These are phyloP conservation scores for Wickerhamomyces subpelliculosus DNA, from an alignment of 805 yeast genomes.

Conservation along the genomic window DNA sequence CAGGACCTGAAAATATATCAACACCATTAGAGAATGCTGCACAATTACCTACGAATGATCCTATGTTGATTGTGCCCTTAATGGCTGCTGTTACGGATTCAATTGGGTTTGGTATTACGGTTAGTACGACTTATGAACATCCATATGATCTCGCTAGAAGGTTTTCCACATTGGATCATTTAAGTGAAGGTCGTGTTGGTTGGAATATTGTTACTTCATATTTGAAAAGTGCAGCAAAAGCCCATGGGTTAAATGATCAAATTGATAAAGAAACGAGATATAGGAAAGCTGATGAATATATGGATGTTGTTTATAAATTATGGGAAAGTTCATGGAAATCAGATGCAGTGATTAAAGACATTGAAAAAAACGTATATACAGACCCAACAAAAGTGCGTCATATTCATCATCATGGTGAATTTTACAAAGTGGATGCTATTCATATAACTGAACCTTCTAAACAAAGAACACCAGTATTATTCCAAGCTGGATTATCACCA, in stretches of 20 bases:
- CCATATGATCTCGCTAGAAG: conserved; percentile 34
- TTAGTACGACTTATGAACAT: conserved; percentile 32
- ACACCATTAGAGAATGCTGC: conserved; percentile 18
- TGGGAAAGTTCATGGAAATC: conserved; percentile 31
- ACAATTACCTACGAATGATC: conserved; percentile 33
- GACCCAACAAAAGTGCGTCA: conserved; percentile 30
- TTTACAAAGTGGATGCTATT: conserved; percentile 35
- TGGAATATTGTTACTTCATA: conserved; percentile 38
- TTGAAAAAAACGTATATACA: conserved; percentile 20
- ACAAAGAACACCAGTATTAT: conserved; percentile 36
- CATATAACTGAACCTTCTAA: conserved; percentile 35
- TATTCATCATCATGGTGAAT: conserved; percentile 33
- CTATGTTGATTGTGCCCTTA: conserved; percentile 30
- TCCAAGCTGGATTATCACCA: conserved; percentile 39
- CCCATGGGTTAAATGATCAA: conserved; percentile 27
- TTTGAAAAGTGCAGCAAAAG: conserved; percentile 31
- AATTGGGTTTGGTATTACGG: conserved; percentile 32
- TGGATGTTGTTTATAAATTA: conserved; percentile 29
- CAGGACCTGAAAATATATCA: conserved; percentile 16
- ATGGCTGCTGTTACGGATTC: conserved; percentile 34
- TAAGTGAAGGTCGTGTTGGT: conserved; percentile 35
- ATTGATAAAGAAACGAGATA: conserved; percentile 25
- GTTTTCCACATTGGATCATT: conserved; percentile 33
- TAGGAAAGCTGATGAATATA: conserved; percentile 30
- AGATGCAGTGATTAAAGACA: conserved; percentile 21